These are phyloP conservation scores for Fusarium lyarnte DNA, from an alignment of 2,329 filamentous ascomycete genomes.

Conservation along the genomic window DNA sequence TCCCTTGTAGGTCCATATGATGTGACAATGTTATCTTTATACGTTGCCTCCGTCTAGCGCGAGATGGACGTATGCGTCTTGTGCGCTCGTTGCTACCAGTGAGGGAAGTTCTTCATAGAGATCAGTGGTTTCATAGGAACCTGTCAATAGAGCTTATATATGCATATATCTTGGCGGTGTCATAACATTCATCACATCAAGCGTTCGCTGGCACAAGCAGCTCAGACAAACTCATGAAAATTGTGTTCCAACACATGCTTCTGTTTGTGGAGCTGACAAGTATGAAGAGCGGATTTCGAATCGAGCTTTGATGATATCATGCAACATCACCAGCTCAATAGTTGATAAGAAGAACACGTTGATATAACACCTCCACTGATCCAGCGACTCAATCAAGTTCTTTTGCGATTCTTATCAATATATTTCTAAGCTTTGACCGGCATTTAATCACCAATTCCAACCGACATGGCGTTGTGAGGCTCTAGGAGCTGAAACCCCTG, in stretches of 20 bases:
- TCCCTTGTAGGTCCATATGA: background rate
- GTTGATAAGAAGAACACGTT: background rate
- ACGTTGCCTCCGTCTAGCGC: background rate
- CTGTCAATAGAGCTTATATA: background rate
- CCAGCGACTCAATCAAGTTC: background rate
- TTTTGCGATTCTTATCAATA: background rate
- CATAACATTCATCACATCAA: background rate
- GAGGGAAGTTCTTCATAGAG: background rate
- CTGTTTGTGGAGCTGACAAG: background rate
- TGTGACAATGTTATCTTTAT: background rate
- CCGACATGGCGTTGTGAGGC: background rate
- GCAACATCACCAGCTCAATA: background rate
- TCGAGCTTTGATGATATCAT: slow-evolving; percentile 1
- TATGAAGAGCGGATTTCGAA: background rate
- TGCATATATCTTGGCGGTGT: background rate
- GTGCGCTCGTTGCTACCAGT: background rate
- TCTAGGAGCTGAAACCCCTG: background rate
- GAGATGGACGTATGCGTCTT: background rate
- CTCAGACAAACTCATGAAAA: background rate
- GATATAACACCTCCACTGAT: background rate
- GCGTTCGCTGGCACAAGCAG: background rate
- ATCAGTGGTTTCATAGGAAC: background rate
- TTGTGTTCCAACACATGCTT: background rate
- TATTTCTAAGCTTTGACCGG: background rate
- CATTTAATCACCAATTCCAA: background rate